Conservation (phyloP, 202 grass and related monocot species). For the Setaria viridis region DNA sequence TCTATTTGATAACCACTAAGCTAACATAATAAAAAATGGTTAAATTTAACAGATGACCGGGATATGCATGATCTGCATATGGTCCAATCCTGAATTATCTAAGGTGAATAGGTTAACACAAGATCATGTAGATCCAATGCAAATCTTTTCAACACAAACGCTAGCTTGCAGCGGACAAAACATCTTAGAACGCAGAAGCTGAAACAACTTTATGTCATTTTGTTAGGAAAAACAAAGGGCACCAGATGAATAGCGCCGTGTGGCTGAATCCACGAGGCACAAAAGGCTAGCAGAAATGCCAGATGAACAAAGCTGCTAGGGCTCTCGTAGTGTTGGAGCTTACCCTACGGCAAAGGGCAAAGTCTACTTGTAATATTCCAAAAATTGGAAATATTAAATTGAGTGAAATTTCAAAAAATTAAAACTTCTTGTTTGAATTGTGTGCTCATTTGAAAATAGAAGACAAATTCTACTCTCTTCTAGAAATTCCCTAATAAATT, state of each 20-base stretch:
- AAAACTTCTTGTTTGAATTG: too few species aligned
- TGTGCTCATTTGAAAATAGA: too few species aligned
- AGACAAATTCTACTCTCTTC: too few species aligned
- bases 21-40: not conserved
- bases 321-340: too few species aligned
- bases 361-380: too few species aligned
- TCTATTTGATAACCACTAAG: constrained; percentile 28
- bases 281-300: constrained; percentile 32
- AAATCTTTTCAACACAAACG: too few species aligned
- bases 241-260: not conserved
- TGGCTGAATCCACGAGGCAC: not conserved
- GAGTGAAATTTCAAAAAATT: too few species aligned
- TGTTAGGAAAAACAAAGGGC: not conserved
- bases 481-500: too few species aligned
- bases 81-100: not conserved
- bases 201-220: not conserved
- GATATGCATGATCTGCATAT: not conserved
- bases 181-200: not conserved
- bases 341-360: too few species aligned
- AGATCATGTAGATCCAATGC: too few species aligned
- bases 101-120: not conserved
- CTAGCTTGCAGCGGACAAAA: not conserved
- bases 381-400: too few species aligned
- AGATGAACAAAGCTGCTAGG: not conserved
- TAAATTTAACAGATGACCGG: not conserved